Base-by-base conservation (phyloP, 1,284 basidiomycete genomes). In the Dichomitus squalens region DNA sequence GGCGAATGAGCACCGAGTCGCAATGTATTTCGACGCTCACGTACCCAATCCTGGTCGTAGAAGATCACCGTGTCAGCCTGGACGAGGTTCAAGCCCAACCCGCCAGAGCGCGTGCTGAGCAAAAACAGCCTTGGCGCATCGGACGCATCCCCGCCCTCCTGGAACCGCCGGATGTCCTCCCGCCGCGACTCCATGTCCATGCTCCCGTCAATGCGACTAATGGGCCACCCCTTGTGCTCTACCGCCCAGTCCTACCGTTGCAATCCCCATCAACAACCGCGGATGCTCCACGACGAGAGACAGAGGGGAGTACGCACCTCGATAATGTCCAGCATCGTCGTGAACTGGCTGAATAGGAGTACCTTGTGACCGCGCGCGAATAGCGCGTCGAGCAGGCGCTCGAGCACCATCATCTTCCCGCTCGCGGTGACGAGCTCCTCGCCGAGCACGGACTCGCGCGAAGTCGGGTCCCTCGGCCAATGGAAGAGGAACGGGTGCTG, bases 331-430 rank as follows among this genome's bases (percentile, higher is more conserved):
- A 98, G 77, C 94, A 98, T 95, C 1, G 90, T 95, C 43, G 91
- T 96, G 73, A 99, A 97, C 75, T 98, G 95, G 55, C 91, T 90
- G 75, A 99, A 99, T 33, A 98, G 73, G 29, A 99, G 77, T 0
- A 98, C 96, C 72, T 96, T 96, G 76, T 98, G 96, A 6, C 83
- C 85, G 11, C 86, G 76, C 21, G 78, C 78, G 73, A 97, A 94
- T n/a, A 99, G 76, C 54, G 88, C 93, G 41, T 87, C 86, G 2
- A 99, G 80, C 12, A 99, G 76, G 11, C 95, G 87, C 64, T 98
- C 93, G 0, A 98, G 83, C 20, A 98, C 79, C 78, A 98, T 89
- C 95, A 99, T 97, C 80, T 99, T 99, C 18, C 96, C 96, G 59
- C 92, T 95, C 0, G 86, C 87, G 49, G 88, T 86, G 44, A 96